These are phyloP conservation scores for Apiospora arundinis DNA, from an alignment of 2,329 filamentous ascomycete species.

Conservation along the genomic window DNA sequence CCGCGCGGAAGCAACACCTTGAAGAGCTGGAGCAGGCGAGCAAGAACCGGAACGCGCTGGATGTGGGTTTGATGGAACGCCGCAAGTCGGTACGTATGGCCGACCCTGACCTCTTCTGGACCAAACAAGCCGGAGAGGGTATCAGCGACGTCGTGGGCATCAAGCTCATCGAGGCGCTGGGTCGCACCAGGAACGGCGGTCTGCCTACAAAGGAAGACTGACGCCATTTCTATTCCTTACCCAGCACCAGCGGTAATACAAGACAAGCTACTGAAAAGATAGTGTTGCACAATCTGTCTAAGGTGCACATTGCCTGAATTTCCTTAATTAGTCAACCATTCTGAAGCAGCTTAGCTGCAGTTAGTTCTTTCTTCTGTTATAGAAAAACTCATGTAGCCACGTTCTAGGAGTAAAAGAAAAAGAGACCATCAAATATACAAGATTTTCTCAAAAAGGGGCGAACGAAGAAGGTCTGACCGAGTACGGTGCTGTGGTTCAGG, in stretches of 20 bases:
- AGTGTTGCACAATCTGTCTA: neutral
- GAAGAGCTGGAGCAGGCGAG: conserved; percentile 49
- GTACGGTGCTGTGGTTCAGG: neutral
- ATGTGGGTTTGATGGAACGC: conserved; percentile 45
- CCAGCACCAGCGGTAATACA: neutral
- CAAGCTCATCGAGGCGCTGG: conserved; percentile 41
- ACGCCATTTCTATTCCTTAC: neutral
- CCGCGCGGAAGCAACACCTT: conserved; percentile 43
- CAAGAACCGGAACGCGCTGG: conserved; percentile 40
- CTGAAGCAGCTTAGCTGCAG: neutral
- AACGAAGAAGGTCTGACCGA: neutral
- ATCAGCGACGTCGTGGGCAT: conserved; percentile 43
- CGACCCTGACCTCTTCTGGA: conserved; percentile 48
- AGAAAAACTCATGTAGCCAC: neutral
- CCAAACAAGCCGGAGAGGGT: conserved; percentile 48
- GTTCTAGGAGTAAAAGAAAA: neutral
- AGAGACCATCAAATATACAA: neutral
- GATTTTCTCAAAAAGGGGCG: neutral
- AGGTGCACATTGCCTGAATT: neutral
- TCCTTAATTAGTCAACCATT: neutral
- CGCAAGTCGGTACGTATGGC: conserved; percentile 36
- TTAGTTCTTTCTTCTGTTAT: neutral
- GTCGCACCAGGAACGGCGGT: conserved; percentile 4
- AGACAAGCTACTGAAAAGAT: neutral
- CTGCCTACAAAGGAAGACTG: conserved; percentile 17